A percentile compares a stretch with the other conserved stretches of the same genome.
phyloP scores from a whole-genome alignment of 768 basidiomycete genomes.

The Zangia roseola region DNA sequence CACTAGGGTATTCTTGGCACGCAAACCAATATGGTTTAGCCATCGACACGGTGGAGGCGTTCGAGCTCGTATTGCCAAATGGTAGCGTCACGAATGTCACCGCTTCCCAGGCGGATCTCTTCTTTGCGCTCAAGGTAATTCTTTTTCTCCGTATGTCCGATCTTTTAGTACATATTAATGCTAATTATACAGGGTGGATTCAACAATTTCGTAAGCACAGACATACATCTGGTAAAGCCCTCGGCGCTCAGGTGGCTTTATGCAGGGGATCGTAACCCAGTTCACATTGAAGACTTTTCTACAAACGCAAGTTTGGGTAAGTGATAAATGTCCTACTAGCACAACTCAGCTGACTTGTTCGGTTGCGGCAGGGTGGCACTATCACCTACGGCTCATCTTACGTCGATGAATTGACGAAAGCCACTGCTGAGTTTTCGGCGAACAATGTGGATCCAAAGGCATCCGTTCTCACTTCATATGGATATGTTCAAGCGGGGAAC shows the following conservation, averaged over 20 bases:
- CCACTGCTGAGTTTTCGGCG: slow-evolving; percentile 22
- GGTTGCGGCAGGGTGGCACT: slow-evolving; percentile 44
- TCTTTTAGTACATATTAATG: background rate
- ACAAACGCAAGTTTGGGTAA: slow-evolving; percentile 27
- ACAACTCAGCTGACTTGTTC: slow-evolving; percentile 1
- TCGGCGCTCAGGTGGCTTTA: slow-evolving; percentile 34
- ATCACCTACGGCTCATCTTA: slow-evolving; percentile 30
- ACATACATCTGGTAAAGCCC: background rate
- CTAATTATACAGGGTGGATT: slow-evolving; percentile 50
- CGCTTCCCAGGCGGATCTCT: slow-evolving; percentile 39
- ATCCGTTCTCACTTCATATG: slow-evolving; percentile 44
- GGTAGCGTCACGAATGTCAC: slow-evolving; percentile 43
- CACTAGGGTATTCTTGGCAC: slow-evolving; percentile 60
- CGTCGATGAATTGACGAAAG: slow-evolving; percentile 20
- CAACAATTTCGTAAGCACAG: slow-evolving; percentile 54
- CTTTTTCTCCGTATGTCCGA: slow-evolving; percentile 4
- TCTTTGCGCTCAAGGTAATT: slow-evolving; percentile 43
- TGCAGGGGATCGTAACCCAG: slow-evolving; percentile 56
- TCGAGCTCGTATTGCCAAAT: slow-evolving; percentile 58
- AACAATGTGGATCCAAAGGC: slow-evolving; percentile 27
- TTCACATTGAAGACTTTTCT: slow-evolving; percentile 51
- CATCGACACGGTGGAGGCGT: slow-evolving; percentile 52
- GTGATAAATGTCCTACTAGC: background rate
- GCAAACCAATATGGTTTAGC: slow-evolving; percentile 61
- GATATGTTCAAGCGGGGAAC: slow-evolving; percentile 26